A percentile compares a stretch with the other conserved stretches of the same genome.
Conservation (phyloP, 164 flowering plant species). For the Chloranthus sessilifolius region DNA sequence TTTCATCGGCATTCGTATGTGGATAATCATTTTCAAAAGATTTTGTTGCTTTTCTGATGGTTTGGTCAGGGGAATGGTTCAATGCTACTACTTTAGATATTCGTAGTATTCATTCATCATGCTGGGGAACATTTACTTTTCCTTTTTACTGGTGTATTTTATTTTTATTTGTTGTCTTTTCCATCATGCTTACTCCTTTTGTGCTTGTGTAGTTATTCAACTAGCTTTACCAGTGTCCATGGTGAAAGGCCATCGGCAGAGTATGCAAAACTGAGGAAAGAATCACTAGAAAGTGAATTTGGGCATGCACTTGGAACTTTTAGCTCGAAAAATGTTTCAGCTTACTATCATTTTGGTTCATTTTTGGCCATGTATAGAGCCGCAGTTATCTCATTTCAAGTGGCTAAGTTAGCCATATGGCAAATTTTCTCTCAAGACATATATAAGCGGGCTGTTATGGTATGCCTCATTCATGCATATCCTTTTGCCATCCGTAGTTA, state of each 20-base stretch:
- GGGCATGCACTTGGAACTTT: conserved; percentile 64
- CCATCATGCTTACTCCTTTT: too few species aligned
- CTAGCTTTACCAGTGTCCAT: conserved; percentile 77
- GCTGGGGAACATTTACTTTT: not conserved
- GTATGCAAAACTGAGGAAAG: conserved; percentile 86
- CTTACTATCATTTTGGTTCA: conserved; percentile 66
- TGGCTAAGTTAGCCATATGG: conserved; percentile 68
- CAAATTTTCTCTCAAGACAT: conserved; percentile 70
- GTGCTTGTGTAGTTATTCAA: conserved; percentile 62
- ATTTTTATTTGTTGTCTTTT: not conserved
- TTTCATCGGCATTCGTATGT: conserved; percentile 29
- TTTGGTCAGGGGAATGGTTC: not conserved
- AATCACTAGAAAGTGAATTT: conserved; percentile 81
- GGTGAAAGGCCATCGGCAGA: conserved; percentile 88
- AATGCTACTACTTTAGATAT: not conserved
- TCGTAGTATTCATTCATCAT: not conserved
- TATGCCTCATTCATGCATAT: conserved; percentile 15
- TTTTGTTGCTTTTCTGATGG: conserved; percentile 1
- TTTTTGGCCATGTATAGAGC: conserved; percentile 92
- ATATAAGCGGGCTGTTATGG: conserved; percentile 72
- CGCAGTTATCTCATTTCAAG: conserved; percentile 76
- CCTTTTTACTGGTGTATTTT: not conserved
- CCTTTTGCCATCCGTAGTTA: too few species aligned
- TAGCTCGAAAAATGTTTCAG: conserved; percentile 50
- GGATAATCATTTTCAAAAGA: not conserved